Conservation (phyloP, 176 grass and related monocot species). For the Aegilops sharonensis region DNA sequence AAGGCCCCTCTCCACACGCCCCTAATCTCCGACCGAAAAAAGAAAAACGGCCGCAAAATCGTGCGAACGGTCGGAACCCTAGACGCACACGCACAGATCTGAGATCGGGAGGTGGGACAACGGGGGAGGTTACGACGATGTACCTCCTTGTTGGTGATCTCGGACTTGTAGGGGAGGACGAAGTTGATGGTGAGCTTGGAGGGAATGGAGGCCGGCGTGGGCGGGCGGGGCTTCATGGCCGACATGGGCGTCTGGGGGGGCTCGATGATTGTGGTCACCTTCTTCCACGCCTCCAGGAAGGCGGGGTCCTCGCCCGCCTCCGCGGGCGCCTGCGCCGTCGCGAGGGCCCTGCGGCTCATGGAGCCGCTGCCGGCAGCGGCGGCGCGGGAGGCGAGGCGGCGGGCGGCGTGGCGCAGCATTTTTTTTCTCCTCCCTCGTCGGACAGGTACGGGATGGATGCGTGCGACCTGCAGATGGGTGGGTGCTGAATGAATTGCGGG, state of each 20-base stretch:
- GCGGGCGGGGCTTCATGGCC: slow-evolving; percentile 76
- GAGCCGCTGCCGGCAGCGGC: slow-evolving; percentile 19
- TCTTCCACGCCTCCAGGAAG: slow-evolving; percentile 75
- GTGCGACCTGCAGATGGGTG: background rate
- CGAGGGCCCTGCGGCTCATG: slow-evolving; percentile 32
- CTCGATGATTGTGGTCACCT: slow-evolving; percentile 69
- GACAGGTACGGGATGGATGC: background rate
- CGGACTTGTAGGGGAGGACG: slow-evolving; percentile 88
- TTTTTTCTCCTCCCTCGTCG: background rate
- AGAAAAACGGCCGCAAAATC: slow-evolving; percentile 1
- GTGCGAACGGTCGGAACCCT: slow-evolving; percentile 3
- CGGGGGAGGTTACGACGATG: background rate
- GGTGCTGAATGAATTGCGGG: background rate
- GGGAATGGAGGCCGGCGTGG: slow-evolving; percentile 60
- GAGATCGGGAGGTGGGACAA: background rate
- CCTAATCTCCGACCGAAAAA: background rate
- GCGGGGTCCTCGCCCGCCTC: slow-evolving; percentile 45
- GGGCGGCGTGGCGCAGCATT: slow-evolving; percentile 59
- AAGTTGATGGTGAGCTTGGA: slow-evolving; percentile 91
- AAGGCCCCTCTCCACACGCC: background rate
- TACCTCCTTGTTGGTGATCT: slow-evolving; percentile 94
- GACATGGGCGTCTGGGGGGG: slow-evolving; percentile 59
- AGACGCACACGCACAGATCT: slow-evolving; percentile 33
- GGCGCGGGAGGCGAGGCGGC: slow-evolving; percentile 47
- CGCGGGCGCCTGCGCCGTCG: slow-evolving; percentile 53